These are phyloP conservation scores for Mimosa pudica DNA, from an alignment of 306 rosid genomes.

Conservation along the genomic window DNA sequence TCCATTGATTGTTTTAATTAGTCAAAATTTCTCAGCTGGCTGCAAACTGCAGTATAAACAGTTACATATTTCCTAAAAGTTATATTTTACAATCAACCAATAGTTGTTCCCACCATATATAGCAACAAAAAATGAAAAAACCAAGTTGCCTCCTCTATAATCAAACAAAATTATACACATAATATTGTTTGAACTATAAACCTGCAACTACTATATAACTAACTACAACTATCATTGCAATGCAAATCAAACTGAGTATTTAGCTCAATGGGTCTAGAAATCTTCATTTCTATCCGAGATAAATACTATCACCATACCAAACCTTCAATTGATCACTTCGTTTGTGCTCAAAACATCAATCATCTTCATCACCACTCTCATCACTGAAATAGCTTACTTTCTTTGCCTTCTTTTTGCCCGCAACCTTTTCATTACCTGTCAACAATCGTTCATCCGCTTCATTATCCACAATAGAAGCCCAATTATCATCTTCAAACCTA, in stretches of 20 bases:
- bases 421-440: constrained; percentile 37
- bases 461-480: constrained; percentile 85
- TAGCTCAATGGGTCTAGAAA: background rate
- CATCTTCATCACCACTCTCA: constrained; percentile 76
- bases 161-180: background rate
- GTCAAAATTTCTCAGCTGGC: background rate
- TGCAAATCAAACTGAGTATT: background rate
- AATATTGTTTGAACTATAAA: background rate
- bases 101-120: background rate
- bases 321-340: constrained; percentile 6
- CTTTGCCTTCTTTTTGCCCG: constrained; percentile 58
- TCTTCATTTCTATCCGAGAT: background rate
- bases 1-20: background rate
- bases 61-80: background rate
- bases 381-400: constrained; percentile 77
- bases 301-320: constrained; percentile 17
- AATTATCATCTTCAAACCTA: constrained; percentile 73
- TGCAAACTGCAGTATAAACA: background rate
- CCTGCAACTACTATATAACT: background rate
- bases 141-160: background rate
- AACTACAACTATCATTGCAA: background rate
- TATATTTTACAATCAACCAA: background rate
- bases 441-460: constrained; percentile 51
- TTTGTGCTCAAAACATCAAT: constrained; percentile 1
- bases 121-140: background rate